Conservation (phyloP, 2,329 filamentous ascomycete genomes). For the Monosporascus sp. region DNA sequence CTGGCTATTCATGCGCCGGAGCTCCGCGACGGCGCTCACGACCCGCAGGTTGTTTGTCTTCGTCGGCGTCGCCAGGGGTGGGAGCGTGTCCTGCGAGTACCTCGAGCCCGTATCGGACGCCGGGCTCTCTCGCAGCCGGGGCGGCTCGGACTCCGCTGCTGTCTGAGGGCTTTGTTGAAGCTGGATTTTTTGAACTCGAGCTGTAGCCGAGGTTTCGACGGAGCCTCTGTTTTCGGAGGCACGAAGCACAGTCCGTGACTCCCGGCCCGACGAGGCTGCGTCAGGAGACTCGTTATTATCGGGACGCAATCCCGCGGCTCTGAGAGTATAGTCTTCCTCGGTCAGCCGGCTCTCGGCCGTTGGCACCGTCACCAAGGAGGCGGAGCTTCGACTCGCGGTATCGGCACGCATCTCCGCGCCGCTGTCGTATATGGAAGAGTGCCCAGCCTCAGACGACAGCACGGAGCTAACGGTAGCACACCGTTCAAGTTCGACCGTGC, state of each 20-base stretch:
- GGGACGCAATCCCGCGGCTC: conserved; percentile 1
- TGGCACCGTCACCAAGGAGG: conserved; percentile 9
- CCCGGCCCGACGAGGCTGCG: neutral
- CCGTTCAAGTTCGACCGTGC: conserved; percentile 2
- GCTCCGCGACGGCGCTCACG: conserved; percentile 42
- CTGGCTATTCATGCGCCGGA: conserved; percentile 53
- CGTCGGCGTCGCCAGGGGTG: neutral
- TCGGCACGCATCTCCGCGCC: conserved; percentile 13
- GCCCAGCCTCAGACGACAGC: conserved; percentile 21
- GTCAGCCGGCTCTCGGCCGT: conserved; percentile 1
- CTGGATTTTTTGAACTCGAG: neutral
- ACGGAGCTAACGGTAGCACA: conserved; percentile 11
- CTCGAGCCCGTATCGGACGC: conserved; percentile 6
- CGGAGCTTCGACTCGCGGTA: conserved; percentile 2
- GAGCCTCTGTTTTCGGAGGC: neutral
- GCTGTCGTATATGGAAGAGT: conserved; percentile 26
- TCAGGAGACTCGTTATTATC: neutral
- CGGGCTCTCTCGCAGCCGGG: conserved; percentile 2
- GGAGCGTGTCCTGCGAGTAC: conserved; percentile 10
- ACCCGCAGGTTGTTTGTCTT: conserved; percentile 19
- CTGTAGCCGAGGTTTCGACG: neutral
- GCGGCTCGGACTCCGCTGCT: neutral
- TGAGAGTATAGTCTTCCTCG: neutral
- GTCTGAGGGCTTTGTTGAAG: too few species aligned
- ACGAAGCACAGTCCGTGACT: conserved; percentile 7